phyloP scores from a whole-genome alignment of 2,329 filamentous ascomycete genomes.

The Beauveria australis region DNA sequence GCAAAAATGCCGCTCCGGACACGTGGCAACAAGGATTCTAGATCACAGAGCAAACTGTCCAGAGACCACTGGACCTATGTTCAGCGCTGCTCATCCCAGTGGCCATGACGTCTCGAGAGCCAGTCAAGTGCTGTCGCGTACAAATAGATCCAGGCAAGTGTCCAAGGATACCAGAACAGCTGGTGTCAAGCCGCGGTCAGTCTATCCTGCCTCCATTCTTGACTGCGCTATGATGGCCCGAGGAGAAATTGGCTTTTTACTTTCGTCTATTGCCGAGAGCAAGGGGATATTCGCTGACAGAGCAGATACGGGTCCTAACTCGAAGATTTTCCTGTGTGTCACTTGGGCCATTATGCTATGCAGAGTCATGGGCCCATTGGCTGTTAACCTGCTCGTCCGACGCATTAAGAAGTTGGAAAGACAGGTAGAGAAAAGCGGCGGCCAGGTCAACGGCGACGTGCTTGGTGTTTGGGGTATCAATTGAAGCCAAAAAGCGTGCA shows the following conservation, averaged over 20 bases:
- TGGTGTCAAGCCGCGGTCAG: conserved; percentile 45
- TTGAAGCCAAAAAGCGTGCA: too few relatives aligned
- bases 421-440: conserved; percentile 7
- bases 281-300: conserved; percentile 31
- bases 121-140: neutral
- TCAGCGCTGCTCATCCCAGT: neutral
- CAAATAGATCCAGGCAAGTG: neutral
- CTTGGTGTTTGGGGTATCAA: neutral
- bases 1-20: neutral
- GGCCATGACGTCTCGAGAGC: neutral
- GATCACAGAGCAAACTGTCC: too few relatives aligned
- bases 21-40: neutral
- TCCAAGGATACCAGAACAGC: neutral
- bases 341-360: conserved; percentile 49
- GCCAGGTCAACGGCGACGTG: neutral
- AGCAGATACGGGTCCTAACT: conserved; percentile 14
- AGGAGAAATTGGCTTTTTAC: conserved; percentile 75
- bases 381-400: conserved; percentile 38
- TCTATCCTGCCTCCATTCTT: conserved; percentile 60
- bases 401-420: conserved; percentile 30
- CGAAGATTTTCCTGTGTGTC: conserved; percentile 42
- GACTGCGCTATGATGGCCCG: conserved; percentile 63
- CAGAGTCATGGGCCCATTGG: conserved; percentile 42
- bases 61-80: too few relatives aligned
- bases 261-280: conserved; percentile 58